Percentiles rank a stretch among this genome's conserved stretches.
Evolutionary conservation across 192 early-diverging fungal genomes (phyloP).

Genomic region (Phycomyces nitens): DNA sequence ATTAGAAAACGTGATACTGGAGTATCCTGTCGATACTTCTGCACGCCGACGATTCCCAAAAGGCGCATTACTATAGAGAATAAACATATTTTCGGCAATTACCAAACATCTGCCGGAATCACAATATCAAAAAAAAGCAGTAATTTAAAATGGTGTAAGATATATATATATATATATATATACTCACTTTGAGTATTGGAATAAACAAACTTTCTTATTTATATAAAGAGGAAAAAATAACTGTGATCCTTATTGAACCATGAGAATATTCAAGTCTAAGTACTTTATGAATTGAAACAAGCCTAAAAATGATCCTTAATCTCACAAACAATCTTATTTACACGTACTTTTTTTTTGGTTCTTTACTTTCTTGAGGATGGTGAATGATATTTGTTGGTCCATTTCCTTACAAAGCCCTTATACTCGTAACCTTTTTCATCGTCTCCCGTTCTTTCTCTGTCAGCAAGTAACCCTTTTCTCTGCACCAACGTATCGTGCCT

Average conservation of each 20-base stretch:
- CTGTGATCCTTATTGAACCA: too few relatives aligned
- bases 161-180: too few relatives aligned
- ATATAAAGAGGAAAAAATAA: too few relatives aligned
- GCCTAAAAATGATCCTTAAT: neutral
- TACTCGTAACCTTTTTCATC: constrained; percentile 14
- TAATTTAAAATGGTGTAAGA: too few relatives aligned
- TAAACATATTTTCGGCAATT: neutral
- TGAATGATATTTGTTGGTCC: neutral
- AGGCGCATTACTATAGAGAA: constrained; percentile 66
- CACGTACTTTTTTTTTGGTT: neutral
- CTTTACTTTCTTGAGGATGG: neutral
- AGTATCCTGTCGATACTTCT: constrained; percentile 79
- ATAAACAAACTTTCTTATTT: too few relatives aligned
- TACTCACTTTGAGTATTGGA: too few relatives aligned
- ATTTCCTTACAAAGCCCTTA: neutral
- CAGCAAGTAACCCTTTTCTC: constrained; percentile 6
- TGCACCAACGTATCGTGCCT: constrained; percentile 10
- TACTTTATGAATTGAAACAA: too few relatives aligned
- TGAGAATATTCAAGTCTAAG: too few relatives aligned
- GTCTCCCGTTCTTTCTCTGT: constrained; percentile 17
- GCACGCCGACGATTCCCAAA: constrained; percentile 76
- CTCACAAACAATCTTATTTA: neutral
- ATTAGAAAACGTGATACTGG: constrained; percentile 76
- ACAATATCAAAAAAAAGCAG: too few relatives aligned
- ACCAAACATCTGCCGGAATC: too few relatives aligned